Conservation (phyloP, 176 grass and related monocot genomes). For the Zizania latifolia region DNA sequence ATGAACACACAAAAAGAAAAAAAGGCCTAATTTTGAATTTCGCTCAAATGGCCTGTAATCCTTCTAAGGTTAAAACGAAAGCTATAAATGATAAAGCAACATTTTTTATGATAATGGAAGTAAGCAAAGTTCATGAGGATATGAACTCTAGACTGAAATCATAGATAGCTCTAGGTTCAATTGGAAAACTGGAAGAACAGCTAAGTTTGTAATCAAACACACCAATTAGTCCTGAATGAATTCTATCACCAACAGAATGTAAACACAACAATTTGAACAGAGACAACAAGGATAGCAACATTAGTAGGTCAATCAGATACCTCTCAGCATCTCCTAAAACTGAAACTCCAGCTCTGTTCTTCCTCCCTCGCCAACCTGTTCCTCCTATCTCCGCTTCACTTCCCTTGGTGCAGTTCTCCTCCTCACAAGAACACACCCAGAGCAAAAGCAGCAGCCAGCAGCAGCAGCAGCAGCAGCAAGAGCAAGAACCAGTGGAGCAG, state of each 20-base stretch:
- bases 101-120: too few species aligned
- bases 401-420: not conserved
- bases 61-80: too few species aligned
- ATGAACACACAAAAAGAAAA: not conserved
- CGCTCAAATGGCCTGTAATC: not conserved
- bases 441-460: not conserved
- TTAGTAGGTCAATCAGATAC: not conserved
- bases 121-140: too few species aligned
- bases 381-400: not conserved
- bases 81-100: too few species aligned
- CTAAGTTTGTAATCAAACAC: not conserved
- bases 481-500: not conserved
- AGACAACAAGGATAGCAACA: not conserved
- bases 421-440: not conserved
- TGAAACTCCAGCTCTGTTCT: not conserved
- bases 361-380: not conserved
- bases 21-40: not conserved
- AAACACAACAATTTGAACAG: not conserved
- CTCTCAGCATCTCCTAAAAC: not conserved
- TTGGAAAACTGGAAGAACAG: not conserved
- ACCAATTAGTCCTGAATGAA: not conserved
- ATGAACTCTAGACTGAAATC: not conserved
- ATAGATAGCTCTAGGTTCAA: not conserved
- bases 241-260: not conserved
- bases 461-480: not conserved